Evolutionary conservation across 495 filamentous ascomycete genomes (phyloP).

Genomic region (Penicillium cosmopolitanum): DNA sequence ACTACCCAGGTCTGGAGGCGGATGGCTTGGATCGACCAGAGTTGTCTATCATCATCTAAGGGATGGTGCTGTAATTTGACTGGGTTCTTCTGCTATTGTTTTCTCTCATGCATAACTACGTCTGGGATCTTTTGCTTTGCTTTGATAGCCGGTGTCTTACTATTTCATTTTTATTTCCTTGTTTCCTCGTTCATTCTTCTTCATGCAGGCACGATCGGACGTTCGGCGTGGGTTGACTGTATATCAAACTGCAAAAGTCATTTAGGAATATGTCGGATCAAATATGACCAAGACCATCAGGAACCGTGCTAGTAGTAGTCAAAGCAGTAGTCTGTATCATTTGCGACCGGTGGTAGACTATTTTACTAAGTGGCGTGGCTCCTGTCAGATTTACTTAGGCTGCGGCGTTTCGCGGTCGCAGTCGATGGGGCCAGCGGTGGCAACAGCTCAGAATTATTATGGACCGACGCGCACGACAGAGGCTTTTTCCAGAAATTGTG

Average conservation of each 20-base stretch:
- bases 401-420: no score
- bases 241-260: slow-evolving; percentile 32
- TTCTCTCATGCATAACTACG: slow-evolving; percentile 21
- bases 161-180: slow-evolving; percentile 8
- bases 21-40: slow-evolving; percentile 76
- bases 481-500: no score
- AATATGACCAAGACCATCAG: not conserved
- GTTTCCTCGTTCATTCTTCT: not conserved
- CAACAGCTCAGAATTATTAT: no score
- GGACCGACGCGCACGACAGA: no score
- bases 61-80: slow-evolving; percentile 22
- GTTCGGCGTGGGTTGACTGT: slow-evolving; percentile 33
- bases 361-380: no score
- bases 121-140: slow-evolving; percentile 22
- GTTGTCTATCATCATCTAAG: slow-evolving; percentile 79
- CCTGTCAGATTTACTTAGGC: no score
- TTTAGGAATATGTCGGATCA: slow-evolving; percentile 9
- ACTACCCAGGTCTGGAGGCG: slow-evolving; percentile 83
- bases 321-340: no score
- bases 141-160: slow-evolving; percentile 28
- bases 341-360: no score
- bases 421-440: no score
- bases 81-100: slow-evolving; percentile 22
- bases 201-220: slow-evolving; percentile 28
- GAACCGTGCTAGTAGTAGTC: not conserved